These are phyloP conservation scores for Blastobotrys aristatus DNA, from an alignment of 1,139 yeast species.

Conservation along the genomic window DNA sequence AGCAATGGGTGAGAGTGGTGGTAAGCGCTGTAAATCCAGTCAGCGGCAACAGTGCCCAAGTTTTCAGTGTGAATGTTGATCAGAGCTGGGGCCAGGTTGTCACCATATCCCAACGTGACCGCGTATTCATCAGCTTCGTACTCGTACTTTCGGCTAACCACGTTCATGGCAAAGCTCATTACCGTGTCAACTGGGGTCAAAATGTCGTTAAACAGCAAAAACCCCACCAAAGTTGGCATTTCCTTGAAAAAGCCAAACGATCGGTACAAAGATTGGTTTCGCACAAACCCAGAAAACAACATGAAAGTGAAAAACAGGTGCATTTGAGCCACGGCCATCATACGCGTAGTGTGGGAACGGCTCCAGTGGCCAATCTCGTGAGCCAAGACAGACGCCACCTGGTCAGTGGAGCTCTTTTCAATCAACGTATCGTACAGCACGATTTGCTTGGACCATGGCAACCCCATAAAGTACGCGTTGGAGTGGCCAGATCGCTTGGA, in stretches of 20 bases:
- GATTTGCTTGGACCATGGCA: constrained; percentile 95
- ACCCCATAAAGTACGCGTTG: constrained; percentile 90
- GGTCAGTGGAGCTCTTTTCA: constrained; percentile 67
- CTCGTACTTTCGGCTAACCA: constrained; percentile 77
- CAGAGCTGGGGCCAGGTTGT: constrained; percentile 65
- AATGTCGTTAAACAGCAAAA: constrained; percentile 57
- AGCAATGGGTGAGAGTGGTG: constrained; percentile 88
- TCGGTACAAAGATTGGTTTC: constrained; percentile 67
- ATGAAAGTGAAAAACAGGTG: constrained; percentile 64
- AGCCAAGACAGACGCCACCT: constrained; percentile 90
- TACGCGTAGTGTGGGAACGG: constrained; percentile 72
- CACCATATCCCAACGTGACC: constrained; percentile 61
- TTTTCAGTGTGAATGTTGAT: constrained; percentile 74
- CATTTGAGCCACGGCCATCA: constrained; percentile 58
- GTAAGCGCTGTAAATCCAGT: constrained; percentile 82
- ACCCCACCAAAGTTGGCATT: constrained; percentile 74
- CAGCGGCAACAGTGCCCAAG: constrained; percentile 79
- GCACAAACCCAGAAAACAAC: constrained; percentile 70
- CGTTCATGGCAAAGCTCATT: constrained; percentile 60
- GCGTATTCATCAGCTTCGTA: constrained; percentile 92
- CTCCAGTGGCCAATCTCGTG: constrained; percentile 99
- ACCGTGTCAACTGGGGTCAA: constrained; percentile 71
- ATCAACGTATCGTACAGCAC: constrained; percentile 89
- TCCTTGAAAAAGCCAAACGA: constrained; percentile 70
- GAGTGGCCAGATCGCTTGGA: constrained; percentile 95